These are phyloP conservation scores for Talaromyces liani DNA, from an alignment of 495 filamentous ascomycete genomes.

Conservation along the genomic window DNA sequence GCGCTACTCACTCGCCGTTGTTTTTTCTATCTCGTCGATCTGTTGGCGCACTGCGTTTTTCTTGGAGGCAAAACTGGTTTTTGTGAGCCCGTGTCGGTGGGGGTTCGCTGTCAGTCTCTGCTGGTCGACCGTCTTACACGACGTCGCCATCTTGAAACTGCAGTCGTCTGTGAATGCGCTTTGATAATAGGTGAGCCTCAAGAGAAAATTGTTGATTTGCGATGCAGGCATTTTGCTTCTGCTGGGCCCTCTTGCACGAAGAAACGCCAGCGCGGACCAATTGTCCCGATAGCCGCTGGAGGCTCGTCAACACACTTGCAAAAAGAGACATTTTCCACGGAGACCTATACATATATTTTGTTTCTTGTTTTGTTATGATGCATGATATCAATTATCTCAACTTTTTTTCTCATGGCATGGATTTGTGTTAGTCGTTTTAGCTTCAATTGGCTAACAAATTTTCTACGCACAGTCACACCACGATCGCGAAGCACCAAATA, in stretches of 20 bases:
- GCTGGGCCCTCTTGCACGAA: background rate
- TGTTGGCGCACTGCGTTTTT: background rate
- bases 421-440: background rate
- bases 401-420: background rate
- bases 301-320: background rate
- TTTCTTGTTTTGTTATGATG: background rate
- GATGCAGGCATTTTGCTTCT: background rate
- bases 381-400: background rate
- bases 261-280: slow-evolving; percentile 1
- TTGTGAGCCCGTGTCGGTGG: slow-evolving; percentile 3
- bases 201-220: background rate
- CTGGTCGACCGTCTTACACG: background rate
- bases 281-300: background rate
- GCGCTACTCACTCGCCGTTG: background rate
- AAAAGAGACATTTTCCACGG: background rate
- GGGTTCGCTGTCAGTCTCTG: background rate
- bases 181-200: background rate
- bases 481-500: background rate
- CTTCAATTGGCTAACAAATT: background rate
- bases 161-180: background rate
- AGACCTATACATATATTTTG: background rate
- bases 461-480: background rate
- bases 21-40: background rate
- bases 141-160: background rate
- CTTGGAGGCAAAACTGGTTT: slow-evolving; percentile 1